Evolutionary conservation across 2,329 filamentous ascomycete species (phyloP), one percentile per base, ranked within the genome.

Genomic region (Phoma sp.): DNA sequence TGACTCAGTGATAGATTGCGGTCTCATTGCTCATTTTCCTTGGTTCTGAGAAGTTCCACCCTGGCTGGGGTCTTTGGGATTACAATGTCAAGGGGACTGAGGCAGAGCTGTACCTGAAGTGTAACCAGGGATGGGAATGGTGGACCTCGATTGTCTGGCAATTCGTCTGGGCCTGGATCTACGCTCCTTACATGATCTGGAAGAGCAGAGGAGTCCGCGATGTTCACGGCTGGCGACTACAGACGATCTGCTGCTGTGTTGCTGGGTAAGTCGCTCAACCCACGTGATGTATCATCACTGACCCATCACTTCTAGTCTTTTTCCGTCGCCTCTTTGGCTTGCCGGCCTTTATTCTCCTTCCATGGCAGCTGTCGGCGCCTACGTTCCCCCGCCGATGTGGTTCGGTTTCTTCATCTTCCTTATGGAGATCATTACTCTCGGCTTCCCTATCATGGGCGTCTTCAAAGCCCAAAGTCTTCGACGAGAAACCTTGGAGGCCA

Each of bases 71-170:
- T 10, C 44, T 73, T 3, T 68, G 69, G 39, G 57, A 71, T 22
- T 72, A 68, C 53, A 67, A 60, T 1, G 50, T 70, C 7, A 40
- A 61, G 24, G 69, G 68, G 5, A 67, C 67, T 1, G 60, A 55
- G 3, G 55, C 52, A 33, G 67, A 71, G 50, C 49, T 63, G 13
- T 56, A 63, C 13, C 47, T 60, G 23, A 60, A 66, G 30, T 73
- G 69, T 38, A 62, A 59, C 39, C 69, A 68, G 43, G 71, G 71
- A 3, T 74, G 71, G 71, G 70, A 73, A 36, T 74, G 71, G 71
- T 73, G 70, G 70, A 55, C 69, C 3, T 69, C 69, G 0, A 68
- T 74, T 10, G 64, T 72, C 2, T 74, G 71, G 71, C 71, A 73
- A 36, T 65, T 74, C 18, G 70, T 72, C 58, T 74, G 71, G 71